Evolutionary conservation across 371 early-diverging fungal genomes (phyloP), one percentile per base, ranked within the genome.

Genomic region (Mortierella sp.): DNA sequence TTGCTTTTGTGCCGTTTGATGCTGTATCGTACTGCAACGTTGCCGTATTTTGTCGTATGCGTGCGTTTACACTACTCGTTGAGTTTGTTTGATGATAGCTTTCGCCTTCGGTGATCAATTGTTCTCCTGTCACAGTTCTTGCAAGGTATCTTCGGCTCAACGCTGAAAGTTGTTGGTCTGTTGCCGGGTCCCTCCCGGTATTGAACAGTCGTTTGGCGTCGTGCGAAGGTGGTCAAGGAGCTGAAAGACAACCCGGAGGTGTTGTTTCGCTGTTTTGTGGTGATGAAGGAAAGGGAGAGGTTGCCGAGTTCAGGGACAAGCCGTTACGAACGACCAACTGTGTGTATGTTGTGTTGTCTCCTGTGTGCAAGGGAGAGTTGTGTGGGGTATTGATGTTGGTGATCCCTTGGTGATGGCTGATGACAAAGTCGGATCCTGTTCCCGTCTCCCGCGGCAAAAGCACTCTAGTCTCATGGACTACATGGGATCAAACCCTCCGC

Each of bases 331-430:
- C 21, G 11, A 68, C 19, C 42, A 38, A 63, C 21, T 26, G 65
- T 34, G 42, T 24, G 10, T 65, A 9, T 65, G 44, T 21, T 68
- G 34, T 16, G 0, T 21, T 11, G 5, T 38, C 42, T 38, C 42
- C 42, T 38, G 38, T 54, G 38, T 5, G 47, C 13, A 11, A 13
- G 26, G 3, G 19, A 63, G 38, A 13, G 34, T 54, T 21, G 14
- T 50, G 48, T 34, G 34, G 34, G 72, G 7, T 24, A 14, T 13
- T 34, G 76, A 76, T 76, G 76, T 76, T 52, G 70, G 76, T 76
- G 70, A 70, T 76, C 50, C 70, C 70, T 34, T 50, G n/a, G n/a
- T 52, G 50, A 70, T 52, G 19, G 52, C 52, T 68, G 42, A 44
- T 48, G n/a, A 70, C 31, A n/a, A 14, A n/a, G 28, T 52, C 50